Percentiles rank a stretch among this genome's conserved stretches.
These are phyloP conservation scores for Suillus placidus DNA, from an alignment of 768 basidiomycete species.

Conservation along the genomic window DNA sequence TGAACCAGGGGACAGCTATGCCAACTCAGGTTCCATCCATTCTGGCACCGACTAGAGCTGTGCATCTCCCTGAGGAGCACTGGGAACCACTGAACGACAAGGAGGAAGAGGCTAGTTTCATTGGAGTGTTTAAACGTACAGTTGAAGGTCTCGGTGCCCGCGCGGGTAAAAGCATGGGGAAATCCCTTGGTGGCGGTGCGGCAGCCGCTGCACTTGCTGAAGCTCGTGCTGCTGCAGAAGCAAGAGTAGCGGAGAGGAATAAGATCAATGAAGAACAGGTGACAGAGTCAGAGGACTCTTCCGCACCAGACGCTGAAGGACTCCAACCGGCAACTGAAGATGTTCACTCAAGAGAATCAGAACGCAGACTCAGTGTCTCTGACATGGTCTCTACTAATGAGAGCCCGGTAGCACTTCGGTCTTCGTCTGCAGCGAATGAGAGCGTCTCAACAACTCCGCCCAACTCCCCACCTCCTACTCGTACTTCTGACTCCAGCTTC, in stretches of 20 bases:
- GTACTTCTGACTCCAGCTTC: constrained; percentile 25
- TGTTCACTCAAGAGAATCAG: constrained; percentile 15
- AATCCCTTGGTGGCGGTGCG: constrained; percentile 63
- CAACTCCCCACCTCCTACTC: constrained; percentile 50
- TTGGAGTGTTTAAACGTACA: constrained; percentile 70
- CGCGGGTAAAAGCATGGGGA: constrained; percentile 58
- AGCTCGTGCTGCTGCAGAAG: constrained; percentile 67
- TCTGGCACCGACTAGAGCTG: constrained; percentile 4
- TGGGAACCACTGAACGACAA: constrained; percentile 14
- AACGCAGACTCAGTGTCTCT: constrained; percentile 56
- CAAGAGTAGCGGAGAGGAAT: constrained; percentile 66
- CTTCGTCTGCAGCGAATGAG: constrained; percentile 23
- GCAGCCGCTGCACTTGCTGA: constrained; percentile 62
- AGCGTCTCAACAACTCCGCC: constrained; percentile 61
- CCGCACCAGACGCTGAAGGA: constrained; percentile 12
- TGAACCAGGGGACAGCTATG: constrained; percentile 9
- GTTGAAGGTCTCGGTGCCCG: constrained; percentile 68
- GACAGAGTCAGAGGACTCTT: constrained; percentile 30
- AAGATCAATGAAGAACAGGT: constrained; percentile 41
- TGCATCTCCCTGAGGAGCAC: constrained; percentile 22
- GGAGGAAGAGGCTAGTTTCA: constrained; percentile 48
- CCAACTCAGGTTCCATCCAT: neutral
- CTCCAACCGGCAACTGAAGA: constrained; percentile 11
- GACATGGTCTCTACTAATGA: constrained; percentile 55
- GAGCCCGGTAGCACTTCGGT: constrained; percentile 30